phyloP scores from a whole-genome alignment of 2,329 filamentous ascomycete species.

The Phialophora macrospora region DNA sequence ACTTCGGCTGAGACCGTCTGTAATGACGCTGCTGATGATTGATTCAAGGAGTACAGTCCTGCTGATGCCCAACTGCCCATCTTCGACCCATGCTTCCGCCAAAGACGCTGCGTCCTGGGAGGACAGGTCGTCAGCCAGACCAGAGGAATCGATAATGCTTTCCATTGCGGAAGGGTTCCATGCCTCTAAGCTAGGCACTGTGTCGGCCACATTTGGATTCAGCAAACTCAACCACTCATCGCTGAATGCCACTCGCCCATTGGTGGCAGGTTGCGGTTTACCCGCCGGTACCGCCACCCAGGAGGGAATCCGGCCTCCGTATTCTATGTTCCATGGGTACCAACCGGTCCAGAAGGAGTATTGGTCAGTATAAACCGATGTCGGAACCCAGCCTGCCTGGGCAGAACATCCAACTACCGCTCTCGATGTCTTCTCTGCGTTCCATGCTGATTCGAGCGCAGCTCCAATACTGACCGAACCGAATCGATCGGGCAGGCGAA shows the following conservation, averaged over 20 bases:
- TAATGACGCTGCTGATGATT: slow-evolving; percentile 20
- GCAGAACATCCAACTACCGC: slow-evolving; percentile 13
- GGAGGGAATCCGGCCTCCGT: slow-evolving; percentile 12
- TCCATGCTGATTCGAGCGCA: slow-evolving; percentile 20
- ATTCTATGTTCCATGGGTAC: slow-evolving; percentile 19
- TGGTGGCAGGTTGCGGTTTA: slow-evolving; percentile 7
- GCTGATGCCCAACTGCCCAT: slow-evolving; percentile 11
- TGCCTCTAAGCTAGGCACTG: neutral
- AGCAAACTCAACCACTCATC: slow-evolving; percentile 18
- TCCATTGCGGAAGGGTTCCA: slow-evolving; percentile 23
- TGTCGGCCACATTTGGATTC: neutral
- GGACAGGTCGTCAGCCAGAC: neutral
- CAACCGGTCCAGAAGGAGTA: slow-evolving; percentile 20
- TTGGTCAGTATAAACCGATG: slow-evolving; percentile 6
- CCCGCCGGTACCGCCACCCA: slow-evolving; percentile 1
- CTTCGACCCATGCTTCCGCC: slow-evolving; percentile 12
- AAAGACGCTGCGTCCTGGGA: slow-evolving; percentile 1
- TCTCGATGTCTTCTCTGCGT: slow-evolving; percentile 1
- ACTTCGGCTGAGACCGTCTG: slow-evolving; percentile 21
- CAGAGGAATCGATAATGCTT: slow-evolving; percentile 12
- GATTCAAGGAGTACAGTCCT: slow-evolving; percentile 13
- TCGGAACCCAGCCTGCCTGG: slow-evolving; percentile 16
- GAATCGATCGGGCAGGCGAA: slow-evolving; percentile 6
- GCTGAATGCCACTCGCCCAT: slow-evolving; percentile 17
- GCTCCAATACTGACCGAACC: slow-evolving; percentile 15